Conservation (phyloP, 2,329 filamentous ascomycete genomes). For the Fusarium chaquense region DNA sequence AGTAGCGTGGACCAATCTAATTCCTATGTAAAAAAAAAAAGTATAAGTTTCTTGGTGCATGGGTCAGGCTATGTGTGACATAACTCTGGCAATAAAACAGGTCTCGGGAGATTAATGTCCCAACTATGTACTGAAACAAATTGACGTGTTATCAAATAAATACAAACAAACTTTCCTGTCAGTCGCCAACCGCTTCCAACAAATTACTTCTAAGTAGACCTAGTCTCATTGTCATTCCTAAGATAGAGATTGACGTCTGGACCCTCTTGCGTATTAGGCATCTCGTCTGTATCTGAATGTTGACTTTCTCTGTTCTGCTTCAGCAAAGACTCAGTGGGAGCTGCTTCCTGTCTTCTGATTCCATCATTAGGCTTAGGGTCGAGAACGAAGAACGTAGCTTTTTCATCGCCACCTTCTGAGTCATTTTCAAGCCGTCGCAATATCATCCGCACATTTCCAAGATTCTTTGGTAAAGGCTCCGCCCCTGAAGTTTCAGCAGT, state of each 20-base stretch:
- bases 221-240: background rate
- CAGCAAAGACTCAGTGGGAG: background rate
- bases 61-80: too few relatives aligned
- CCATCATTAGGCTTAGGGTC: background rate
- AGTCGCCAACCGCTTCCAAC: too few relatives aligned
- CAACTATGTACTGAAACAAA: too few relatives aligned
- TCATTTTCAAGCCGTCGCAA: background rate
- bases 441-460: background rate
- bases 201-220: too few relatives aligned
- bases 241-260: rapidly evolving
- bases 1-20: too few relatives aligned
- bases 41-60: too few relatives aligned
- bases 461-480: conserved; percentile 4
- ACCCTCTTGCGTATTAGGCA: rapidly evolving
- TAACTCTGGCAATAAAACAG: too few relatives aligned
- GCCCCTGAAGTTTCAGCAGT: background rate
- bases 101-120: too few relatives aligned
- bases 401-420: rapidly evolving
- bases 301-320: background rate
- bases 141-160: too few relatives aligned
- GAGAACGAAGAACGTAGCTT: background rate
- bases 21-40: too few relatives aligned
- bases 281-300: background rate
- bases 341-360: rapidly evolving
- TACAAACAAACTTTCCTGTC: too few relatives aligned